Base-by-base conservation (phyloP, 768 basidiomycete species). In the Mycena metata region DNA sequence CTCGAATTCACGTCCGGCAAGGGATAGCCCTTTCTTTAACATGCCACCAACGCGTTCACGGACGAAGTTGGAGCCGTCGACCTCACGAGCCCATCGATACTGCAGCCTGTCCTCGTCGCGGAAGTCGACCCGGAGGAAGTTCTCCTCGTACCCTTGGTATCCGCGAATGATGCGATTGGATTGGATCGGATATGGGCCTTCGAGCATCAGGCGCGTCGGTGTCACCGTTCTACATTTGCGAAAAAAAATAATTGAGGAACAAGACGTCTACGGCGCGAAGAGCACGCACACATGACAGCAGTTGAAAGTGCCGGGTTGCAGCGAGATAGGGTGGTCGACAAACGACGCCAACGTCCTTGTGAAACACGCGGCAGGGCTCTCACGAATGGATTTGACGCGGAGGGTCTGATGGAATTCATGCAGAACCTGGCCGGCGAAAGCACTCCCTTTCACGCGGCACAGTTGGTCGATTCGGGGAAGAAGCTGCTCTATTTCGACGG, bases 71-170 rank as follows among this genome's bases (percentile, higher is more conserved):
- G 79, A 75, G 0, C 86, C 87, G 68, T 93, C 90, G 7, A 91
- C 88, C 43, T 88, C 87, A 12, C 87, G 83, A 61, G 88, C 87
- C 91, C 91, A 93, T 15, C 89, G 86, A 68, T 91, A 91, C 42
- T 88, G 84, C n/a, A 92, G 82, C 39, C 84, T 84, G 72, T 96
- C 92, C 79, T 96, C 95, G 63, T 96, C 95, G 6, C 91, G 87
- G 73, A 96, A 94, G 71, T 93, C 90, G 26, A 96, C 94, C 12
- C 95, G 89, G 35, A 96, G 75, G 75, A 96, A 96, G 71, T 88
- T 81, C 35, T 92, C 87, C 51, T 90, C 83, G 64, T 85, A 86
- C 0, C 84, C 84, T 52, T 79, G 75, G 63, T 90, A 96, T 60
- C 83, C 79, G 1, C 95, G 89, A 67, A 96, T 90, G 58, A 95